Evolutionary conservation across 176 grass and related monocot species (phyloP).

Genomic region (Lolium rigidum): DNA sequence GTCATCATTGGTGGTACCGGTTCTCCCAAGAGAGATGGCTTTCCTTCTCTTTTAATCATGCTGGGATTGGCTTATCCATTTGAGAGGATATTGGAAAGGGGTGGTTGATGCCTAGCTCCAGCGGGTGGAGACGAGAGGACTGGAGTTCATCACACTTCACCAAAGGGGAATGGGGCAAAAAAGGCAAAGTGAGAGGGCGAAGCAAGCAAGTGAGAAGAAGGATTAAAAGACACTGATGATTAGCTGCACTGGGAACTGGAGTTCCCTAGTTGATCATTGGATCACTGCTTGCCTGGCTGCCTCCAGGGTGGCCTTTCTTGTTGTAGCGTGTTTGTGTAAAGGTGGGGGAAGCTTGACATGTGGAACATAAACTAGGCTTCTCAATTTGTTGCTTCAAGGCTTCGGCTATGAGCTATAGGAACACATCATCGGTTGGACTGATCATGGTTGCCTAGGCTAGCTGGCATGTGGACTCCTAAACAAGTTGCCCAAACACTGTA

Average conservation of each 20-base stretch:
- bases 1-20: neutral
- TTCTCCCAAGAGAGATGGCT: neutral
- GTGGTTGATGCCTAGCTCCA: neutral
- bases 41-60: neutral
- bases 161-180: neutral
- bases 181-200: neutral
- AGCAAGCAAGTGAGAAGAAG: conserved; percentile 33
- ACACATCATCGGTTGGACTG: neutral
- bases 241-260: conserved; percentile 24
- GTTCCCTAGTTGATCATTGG: conserved; percentile 40
- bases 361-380: conserved; percentile 15
- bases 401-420: neutral
- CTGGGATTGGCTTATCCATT: neutral
- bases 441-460: neutral
- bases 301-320: conserved; percentile 34
- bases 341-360: conserved; percentile 33
- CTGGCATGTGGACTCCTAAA: neutral
- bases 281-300: conserved; percentile 8
- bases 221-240: conserved; percentile 41
- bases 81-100: conserved; percentile 12
- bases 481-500: too few species aligned
- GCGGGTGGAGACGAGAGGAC: neutral
- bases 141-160: conserved; percentile 21
- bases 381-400: conserved; percentile 15
- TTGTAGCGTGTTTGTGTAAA: conserved; percentile 25